Evolutionary conservation across 31 red algal species (phyloP).

Genomic region (Asparagopsis taxiformis): DNA sequence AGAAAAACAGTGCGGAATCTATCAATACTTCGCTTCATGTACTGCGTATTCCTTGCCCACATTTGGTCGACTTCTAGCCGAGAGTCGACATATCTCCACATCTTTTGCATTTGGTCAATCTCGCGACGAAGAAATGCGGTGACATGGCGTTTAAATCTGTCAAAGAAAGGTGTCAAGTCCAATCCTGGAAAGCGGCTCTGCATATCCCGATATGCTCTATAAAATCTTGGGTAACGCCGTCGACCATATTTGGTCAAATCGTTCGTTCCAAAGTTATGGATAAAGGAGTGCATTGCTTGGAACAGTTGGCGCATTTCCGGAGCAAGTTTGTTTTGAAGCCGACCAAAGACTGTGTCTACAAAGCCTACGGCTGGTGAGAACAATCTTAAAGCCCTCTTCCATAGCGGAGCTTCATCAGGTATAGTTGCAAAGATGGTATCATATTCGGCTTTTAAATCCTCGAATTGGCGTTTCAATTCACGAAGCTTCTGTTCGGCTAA

Average conservation of each 20-base stretch:
- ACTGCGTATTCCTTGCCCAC: no score
- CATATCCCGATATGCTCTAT: not conserved
- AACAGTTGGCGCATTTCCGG: not conserved
- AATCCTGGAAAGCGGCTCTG: not conserved
- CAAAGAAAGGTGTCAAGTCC: no score
- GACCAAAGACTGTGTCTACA: no score
- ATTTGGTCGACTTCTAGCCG: no score
- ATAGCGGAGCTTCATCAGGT: not conserved
- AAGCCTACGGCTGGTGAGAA: not conserved
- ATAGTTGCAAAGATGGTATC: not conserved
- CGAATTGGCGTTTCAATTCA: not conserved
- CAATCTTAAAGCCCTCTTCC: not conserved
- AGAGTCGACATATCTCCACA: no score
- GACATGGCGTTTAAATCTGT: no score
- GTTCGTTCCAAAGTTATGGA: not conserved
- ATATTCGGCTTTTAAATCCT: not conserved
- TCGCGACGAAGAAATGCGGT: no score
- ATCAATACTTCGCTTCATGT: no score
- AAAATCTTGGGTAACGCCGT: not conserved
- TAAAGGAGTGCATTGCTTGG: not conserved
- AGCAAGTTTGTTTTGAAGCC: not conserved
- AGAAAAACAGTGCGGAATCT: no score
- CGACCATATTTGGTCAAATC: not conserved
- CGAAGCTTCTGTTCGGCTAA: not conserved
- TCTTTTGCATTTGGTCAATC: no score